Evolutionary conservation across 306 rosid species (phyloP), one percentile per base, ranked within the genome.

Genomic region (Cajanus cajan): DNA sequence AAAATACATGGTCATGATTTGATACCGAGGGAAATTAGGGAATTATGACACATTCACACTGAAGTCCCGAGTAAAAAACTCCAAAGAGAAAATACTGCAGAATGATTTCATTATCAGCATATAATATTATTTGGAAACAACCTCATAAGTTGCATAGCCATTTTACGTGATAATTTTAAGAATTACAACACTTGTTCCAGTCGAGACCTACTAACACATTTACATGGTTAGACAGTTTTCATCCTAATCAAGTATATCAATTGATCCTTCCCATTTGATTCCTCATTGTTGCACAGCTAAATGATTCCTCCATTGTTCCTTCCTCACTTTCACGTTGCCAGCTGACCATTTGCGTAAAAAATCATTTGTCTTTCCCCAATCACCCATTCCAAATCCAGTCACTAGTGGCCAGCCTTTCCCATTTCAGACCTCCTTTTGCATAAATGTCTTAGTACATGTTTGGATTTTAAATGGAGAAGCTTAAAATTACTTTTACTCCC

Each of bases 141-240:
- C 24, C 13, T 19, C 40, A 7, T 10, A 45, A 21, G 24, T 47
- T 37, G 50, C 71, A 36, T 36, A 39, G n/a, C 57, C 76, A 67
- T 66, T 68, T 45, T 52, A 47, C 18, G 34, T 8, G 15, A 75
- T 44, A 28, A 68, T 41, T 5, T 57, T 28, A 4, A 21, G 63
- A 40, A 37, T 43, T 1, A 43, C 41, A 40, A 80, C 15, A 80
- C 15, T 70, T 40, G 6, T 28, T 31, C 50, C 33, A 40, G 33
- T 25, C 48, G 50, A 72, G 61, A 73, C 68, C 61, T 7, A 37
- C 52, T 44, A 39, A 72, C 16, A 2, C 50, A 51, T 36, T 48
- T 47, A 18, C 14, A 81, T 70, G 25, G 34, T 69, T 25, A 59
- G 15, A 67, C 33, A 39, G 12, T 69, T 68, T 75, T 68, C 77